Evolutionary conservation across 495 filamentous ascomycete species (phyloP).

Genomic region (Wilcoxina mikolae): DNA sequence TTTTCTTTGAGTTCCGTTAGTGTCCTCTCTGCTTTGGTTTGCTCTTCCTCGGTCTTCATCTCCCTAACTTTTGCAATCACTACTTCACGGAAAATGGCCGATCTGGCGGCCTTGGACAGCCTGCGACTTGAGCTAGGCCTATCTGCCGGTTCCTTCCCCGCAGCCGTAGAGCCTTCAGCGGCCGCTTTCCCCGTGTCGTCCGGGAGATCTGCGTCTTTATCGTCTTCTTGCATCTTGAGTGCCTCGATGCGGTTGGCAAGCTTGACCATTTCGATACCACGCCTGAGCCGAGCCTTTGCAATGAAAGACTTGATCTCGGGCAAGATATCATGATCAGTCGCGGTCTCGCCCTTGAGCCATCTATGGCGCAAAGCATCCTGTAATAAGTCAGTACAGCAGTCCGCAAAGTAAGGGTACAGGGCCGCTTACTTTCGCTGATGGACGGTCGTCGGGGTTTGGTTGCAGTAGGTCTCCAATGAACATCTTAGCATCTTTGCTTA

Average conservation of each 20-base stretch:
- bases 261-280: slow-evolving; percentile 94
- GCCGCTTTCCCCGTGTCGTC: slow-evolving; percentile 47
- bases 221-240: slow-evolving; percentile 90
- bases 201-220: slow-evolving; percentile 57
- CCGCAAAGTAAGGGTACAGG: neutral
- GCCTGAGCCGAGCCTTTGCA: slow-evolving; percentile 72
- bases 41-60: slow-evolving; percentile 73
- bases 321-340: slow-evolving; percentile 87
- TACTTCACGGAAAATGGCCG: slow-evolving; percentile 93
- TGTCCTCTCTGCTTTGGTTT: slow-evolving; percentile 44
- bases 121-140: slow-evolving; percentile 42
- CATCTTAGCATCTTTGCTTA: slow-evolving; percentile 87
- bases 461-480: slow-evolving; percentile 79
- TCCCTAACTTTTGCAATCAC: slow-evolving; percentile 91
- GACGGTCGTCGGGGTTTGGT: slow-evolving; percentile 59
- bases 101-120: slow-evolving; percentile 62
- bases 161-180: slow-evolving; percentile 27
- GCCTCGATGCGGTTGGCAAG: slow-evolving; percentile 92
- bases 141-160: slow-evolving; percentile 18
- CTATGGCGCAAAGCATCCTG: slow-evolving; percentile 65
- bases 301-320: slow-evolving; percentile 94
- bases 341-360: slow-evolving; percentile 84
- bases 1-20: slow-evolving; percentile 13
- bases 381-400: slow-evolving; percentile 2
- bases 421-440: slow-evolving; percentile 53